Evolutionary conservation across 2,329 filamentous ascomycete species (phyloP).

Genomic region (Stachybotrys chlorohalonatus): DNA sequence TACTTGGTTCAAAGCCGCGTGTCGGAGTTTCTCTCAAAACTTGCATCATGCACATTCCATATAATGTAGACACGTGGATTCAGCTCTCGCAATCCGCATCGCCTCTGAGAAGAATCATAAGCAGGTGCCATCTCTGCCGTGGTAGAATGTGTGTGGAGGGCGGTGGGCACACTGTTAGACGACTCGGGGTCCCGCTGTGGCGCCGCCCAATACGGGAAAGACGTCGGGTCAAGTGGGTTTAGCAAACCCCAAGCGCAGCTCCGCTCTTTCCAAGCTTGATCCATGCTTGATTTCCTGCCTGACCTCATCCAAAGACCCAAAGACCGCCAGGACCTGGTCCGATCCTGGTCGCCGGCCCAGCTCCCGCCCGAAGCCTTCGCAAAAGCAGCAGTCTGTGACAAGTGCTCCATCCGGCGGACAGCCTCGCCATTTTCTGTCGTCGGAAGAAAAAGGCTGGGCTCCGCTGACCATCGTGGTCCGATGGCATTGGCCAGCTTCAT

Average conservation of each 20-base stretch:
- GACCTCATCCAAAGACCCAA: background rate
- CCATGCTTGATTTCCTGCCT: background rate
- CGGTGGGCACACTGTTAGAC: too few species aligned
- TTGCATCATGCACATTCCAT: too few species aligned
- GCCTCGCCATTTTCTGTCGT: constrained; percentile 1
- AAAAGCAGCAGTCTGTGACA: background rate
- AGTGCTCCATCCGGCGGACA: background rate
- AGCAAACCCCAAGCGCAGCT: background rate
- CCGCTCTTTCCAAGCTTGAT: background rate
- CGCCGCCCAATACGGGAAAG: background rate
- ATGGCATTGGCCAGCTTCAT: background rate
- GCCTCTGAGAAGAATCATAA: too few species aligned
- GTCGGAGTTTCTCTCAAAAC: too few species aligned
- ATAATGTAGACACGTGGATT: too few species aligned
- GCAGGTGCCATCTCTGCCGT: too few species aligned
- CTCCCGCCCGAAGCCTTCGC: background rate
- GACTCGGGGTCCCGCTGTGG: background rate
- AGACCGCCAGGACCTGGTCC: background rate
- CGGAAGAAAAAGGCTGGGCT: background rate
- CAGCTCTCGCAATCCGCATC: too few species aligned
- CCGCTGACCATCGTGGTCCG: background rate
- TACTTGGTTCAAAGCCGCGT: too few species aligned
- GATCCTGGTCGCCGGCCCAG: background rate
- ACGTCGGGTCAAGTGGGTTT: background rate
- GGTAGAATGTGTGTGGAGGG: too few species aligned